Base-by-base conservation (phyloP, 1,139 yeast species). In the Pichia sp. region DNA sequence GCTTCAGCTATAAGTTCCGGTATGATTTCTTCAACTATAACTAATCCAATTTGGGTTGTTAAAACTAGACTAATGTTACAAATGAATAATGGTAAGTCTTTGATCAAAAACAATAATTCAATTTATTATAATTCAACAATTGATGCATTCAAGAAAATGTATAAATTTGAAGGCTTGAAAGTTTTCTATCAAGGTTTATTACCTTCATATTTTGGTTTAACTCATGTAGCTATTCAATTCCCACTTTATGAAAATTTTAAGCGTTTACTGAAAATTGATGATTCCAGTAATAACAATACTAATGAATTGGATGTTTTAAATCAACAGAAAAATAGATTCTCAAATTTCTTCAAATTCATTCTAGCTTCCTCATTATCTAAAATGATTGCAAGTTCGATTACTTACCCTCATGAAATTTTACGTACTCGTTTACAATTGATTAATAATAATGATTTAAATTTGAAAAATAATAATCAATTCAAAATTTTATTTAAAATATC, bases 21-120 rank as follows among this genome's bases (percentile, higher is more conserved):
- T 17, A 77, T 85, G 50, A 75, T 80, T 9, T 84, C 95, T 4
- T 83, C 96, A 0, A 69, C 86, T n/a, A 65, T 81, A 9, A 93
- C 96, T 0, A 93, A 91, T 61, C 98, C 98, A 7, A 84, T 91
- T 28, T 91, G 98, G 98, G 97, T 91, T 25, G 86, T 91, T 31
- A 91, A 91, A 60, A 91, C 98, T 1, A 67, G 98, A 54, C 66
- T 91, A 39, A 91, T 91, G 97, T 69, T 89, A 31, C 97, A 89
- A 62, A 79, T 81, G 31, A 78, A 74, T 15, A 61, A 66, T 41
- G 74, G 74, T 3, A 54, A 55, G 24, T 63, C 69, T 4, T 60
- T 68, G 11, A 64, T 47, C 44, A 7, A 20, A 20, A 10, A 31
- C 10, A 35, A 40, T 35, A n/a, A n/a, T n/a, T n/a, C n/a, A n/a